Percentiles rank a stretch among this genome's conserved stretches.
Evolutionary conservation across 495 filamentous ascomycete species (phyloP).

Genomic region (Daldinia bambusicola): DNA sequence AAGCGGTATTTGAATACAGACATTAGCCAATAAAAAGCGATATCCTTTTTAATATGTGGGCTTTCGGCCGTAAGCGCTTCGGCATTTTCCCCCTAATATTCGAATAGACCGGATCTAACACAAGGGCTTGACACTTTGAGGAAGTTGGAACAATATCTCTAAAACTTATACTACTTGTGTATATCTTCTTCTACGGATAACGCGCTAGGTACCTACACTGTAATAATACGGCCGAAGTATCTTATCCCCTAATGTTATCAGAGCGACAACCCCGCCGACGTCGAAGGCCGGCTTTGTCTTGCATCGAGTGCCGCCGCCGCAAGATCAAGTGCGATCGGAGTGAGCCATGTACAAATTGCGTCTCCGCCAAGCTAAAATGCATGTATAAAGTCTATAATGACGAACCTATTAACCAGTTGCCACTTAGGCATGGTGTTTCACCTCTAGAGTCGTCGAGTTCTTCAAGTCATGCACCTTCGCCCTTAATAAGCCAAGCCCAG

Average conservation of each 20-base stretch:
- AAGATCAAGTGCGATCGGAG: conserved; percentile 63
- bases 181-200: not conserved
- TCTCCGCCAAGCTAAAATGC: conserved; percentile 44
- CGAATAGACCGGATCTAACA: conserved; percentile 11
- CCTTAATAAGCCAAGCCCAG: not conserved
- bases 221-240: conserved; percentile 20
- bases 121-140: conserved; percentile 8
- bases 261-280: conserved; percentile 46
- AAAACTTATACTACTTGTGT: conserved; percentile 3
- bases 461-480: conserved; percentile 18
- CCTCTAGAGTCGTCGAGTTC: conserved; percentile 10
- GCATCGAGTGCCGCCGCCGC: conserved; percentile 60
- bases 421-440: not conserved
- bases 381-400: conserved; percentile 35
- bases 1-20: not conserved
- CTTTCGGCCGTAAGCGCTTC: conserved; percentile 22
- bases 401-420: conserved; percentile 9
- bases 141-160: not conserved
- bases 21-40: not conserved
- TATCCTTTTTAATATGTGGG: not conserved
- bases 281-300: conserved; percentile 54
- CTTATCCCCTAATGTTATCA: conserved; percentile 14
- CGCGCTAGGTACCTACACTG: no score
- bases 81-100: conserved; percentile 15
- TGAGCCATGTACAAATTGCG: conserved; percentile 58